These are phyloP conservation scores for Hibiscus tridactylites DNA, from an alignment of 345 rosid species.

Conservation along the genomic window DNA sequence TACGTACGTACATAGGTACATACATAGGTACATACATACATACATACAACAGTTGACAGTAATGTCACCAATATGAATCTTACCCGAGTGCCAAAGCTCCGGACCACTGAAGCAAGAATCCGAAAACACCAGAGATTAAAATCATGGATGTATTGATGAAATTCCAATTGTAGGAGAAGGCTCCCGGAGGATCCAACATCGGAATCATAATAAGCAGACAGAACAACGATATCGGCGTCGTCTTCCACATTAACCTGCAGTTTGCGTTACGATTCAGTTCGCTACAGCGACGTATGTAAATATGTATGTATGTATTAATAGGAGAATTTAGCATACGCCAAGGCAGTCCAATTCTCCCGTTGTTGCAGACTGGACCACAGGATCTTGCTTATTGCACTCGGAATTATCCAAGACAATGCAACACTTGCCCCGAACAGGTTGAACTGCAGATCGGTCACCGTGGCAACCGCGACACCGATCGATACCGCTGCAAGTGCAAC, in stretches of 20 bases:
- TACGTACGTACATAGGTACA: too few species aligned
- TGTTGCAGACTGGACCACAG: constrained; percentile 15
- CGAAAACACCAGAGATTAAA: constrained; percentile 7
- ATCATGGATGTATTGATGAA: constrained; percentile 8
- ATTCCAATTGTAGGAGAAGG: constrained; percentile 12
- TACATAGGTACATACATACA: too few species aligned
- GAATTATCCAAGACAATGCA: constrained; percentile 10
- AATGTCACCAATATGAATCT: background rate
- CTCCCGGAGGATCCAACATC: constrained; percentile 11
- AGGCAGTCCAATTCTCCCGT: constrained; percentile 12
- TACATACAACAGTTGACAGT: too few species aligned
- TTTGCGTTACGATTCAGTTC: background rate
- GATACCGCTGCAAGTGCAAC: constrained; percentile 3
- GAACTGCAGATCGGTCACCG: constrained; percentile 13
- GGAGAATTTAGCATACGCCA: background rate
- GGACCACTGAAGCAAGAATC: constrained; percentile 18
- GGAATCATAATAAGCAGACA: constrained; percentile 13
- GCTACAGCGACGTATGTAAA: background rate
- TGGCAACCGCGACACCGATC: constrained; percentile 8
- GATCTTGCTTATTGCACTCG: constrained; percentile 10
- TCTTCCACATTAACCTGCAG: constrained; percentile 18
- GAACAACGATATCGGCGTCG: constrained; percentile 11
- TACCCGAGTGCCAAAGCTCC: constrained; percentile 15
- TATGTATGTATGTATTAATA: background rate
- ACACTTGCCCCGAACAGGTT: constrained; percentile 8